phyloP scores from a whole-genome alignment of 1,284 basidiomycete species.

The Psilocybe mexicana region DNA sequence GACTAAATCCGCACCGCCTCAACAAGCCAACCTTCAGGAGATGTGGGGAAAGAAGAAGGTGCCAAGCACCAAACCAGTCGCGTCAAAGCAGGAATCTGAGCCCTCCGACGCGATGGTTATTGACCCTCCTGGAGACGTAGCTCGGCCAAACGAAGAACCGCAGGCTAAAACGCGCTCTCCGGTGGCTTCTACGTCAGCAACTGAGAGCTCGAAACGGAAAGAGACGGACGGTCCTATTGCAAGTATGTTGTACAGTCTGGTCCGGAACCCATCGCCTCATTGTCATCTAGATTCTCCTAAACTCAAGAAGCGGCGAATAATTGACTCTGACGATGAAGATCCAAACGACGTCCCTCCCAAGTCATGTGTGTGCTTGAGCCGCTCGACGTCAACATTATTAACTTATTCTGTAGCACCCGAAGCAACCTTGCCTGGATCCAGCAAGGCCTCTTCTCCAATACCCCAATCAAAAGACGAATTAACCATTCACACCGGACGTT shows the following conservation, averaged over 20 bases:
- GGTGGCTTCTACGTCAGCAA: background rate
- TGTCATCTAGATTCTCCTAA: slow-evolving; percentile 26
- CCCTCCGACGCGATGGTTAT: slow-evolving; percentile 31
- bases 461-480: slow-evolving; percentile 15
- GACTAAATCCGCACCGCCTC: slow-evolving; percentile 59
- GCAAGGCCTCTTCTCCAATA: background rate
- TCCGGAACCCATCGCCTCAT: background rate
- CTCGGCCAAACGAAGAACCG: slow-evolving; percentile 16
- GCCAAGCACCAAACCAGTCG: slow-evolving; percentile 19
- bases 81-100: slow-evolving; percentile 25
- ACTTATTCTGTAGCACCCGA: background rate
- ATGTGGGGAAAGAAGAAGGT: slow-evolving; percentile 65
- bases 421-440: background rate
- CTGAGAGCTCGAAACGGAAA: slow-evolving; percentile 40
- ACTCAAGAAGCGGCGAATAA: slow-evolving; percentile 59
- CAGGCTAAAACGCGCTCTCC: background rate
- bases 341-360: slow-evolving; percentile 10
- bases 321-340: slow-evolving; percentile 69
- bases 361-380: slow-evolving; percentile 1
- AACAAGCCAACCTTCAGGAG: slow-evolving; percentile 71
- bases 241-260: slow-evolving; percentile 13
- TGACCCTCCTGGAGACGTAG: slow-evolving; percentile 25
- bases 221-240: slow-evolving; percentile 28
- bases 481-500: slow-evolving; percentile 12
- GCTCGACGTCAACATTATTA: background rate